Evolutionary conservation across 306 rosid species (phyloP).

Genomic region (Begonia fuchsioides): DNA sequence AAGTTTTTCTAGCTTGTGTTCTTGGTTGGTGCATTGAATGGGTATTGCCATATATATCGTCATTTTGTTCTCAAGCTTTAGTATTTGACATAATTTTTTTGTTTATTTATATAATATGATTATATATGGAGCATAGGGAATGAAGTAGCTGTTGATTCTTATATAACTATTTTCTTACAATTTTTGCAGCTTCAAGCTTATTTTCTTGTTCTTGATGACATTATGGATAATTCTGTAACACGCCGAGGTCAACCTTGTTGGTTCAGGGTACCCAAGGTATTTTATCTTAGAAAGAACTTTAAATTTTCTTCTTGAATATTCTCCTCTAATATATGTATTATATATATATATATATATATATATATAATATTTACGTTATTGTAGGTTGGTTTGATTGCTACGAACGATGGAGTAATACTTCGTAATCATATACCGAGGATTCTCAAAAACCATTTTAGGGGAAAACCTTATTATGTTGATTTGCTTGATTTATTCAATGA

Average conservation of each 20-base stretch:
- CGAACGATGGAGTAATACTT: slow-evolving; percentile 64
- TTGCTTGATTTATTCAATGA: slow-evolving; percentile 79
- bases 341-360: too few relatives aligned
- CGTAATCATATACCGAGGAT: slow-evolving; percentile 67
- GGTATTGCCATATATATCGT: slow-evolving; percentile 15
- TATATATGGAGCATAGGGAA: too few relatives aligned
- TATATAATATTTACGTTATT: background rate
- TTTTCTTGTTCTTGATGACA: slow-evolving; percentile 37
- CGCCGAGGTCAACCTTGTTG: slow-evolving; percentile 43
- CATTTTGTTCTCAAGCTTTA: background rate
- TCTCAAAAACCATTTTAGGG: slow-evolving; percentile 70
- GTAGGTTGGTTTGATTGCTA: slow-evolving; percentile 80
- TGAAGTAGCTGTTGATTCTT: background rate
- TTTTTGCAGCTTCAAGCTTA: slow-evolving; percentile 31
- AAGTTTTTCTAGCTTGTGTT: slow-evolving; percentile 25
- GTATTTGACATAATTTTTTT: background rate
- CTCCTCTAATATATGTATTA: background rate
- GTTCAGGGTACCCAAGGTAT: slow-evolving; percentile 40
- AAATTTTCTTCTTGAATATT: background rate
- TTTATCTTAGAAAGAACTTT: background rate
- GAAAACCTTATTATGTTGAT: slow-evolving; percentile 65
- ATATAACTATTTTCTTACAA: background rate
- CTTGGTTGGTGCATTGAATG: slow-evolving; percentile 53
- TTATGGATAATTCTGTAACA: slow-evolving; percentile 37
- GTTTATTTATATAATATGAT: background rate